These are phyloP conservation scores for Dunaliella sp. DNA, from an alignment of 139 green algal genomes.

Conservation along the genomic window DNA sequence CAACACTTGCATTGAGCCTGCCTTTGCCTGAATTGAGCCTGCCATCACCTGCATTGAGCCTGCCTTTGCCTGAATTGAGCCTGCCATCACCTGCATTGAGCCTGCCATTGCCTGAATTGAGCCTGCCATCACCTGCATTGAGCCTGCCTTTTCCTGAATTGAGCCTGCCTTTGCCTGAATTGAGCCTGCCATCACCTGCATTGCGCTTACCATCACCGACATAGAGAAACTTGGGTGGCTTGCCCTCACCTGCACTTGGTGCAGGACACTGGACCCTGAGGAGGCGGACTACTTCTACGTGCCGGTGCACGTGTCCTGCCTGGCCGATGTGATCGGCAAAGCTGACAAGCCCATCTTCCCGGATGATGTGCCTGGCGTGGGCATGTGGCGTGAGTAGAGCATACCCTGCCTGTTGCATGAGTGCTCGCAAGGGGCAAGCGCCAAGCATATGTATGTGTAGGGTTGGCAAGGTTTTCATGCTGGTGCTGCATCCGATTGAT, in stretches of 20 bases:
- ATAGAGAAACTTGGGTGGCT: neutral
- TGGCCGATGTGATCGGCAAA: conserved; percentile 17
- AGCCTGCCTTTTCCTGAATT: neutral
- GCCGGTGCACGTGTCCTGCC: conserved; percentile 30
- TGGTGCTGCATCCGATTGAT: too few relatives aligned
- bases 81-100: too few relatives aligned
- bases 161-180: neutral
- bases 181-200: neutral
- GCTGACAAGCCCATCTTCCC: conserved; percentile 38
- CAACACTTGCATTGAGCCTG: too few relatives aligned
- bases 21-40: too few relatives aligned
- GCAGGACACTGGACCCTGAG: conserved; percentile 35
- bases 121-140: neutral
- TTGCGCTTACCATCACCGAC: neutral
- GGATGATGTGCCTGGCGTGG: conserved; percentile 17
- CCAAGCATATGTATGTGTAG: too few relatives aligned
- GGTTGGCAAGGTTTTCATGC: too few relatives aligned
- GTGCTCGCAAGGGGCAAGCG: too few relatives aligned
- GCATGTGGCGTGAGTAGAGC: neutral
- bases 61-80: too few relatives aligned
- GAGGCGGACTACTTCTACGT: conserved; percentile 68
- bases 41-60: too few relatives aligned
- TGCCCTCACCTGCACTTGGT: neutral
- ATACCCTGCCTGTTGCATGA: too few relatives aligned
- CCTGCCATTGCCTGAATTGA: too few relatives aligned